A percentile compares a stretch with the other conserved stretches of the same genome.
phyloP scores from a whole-genome alignment of 2,329 filamentous ascomycete species.

The Raffaelea albimanens region DNA sequence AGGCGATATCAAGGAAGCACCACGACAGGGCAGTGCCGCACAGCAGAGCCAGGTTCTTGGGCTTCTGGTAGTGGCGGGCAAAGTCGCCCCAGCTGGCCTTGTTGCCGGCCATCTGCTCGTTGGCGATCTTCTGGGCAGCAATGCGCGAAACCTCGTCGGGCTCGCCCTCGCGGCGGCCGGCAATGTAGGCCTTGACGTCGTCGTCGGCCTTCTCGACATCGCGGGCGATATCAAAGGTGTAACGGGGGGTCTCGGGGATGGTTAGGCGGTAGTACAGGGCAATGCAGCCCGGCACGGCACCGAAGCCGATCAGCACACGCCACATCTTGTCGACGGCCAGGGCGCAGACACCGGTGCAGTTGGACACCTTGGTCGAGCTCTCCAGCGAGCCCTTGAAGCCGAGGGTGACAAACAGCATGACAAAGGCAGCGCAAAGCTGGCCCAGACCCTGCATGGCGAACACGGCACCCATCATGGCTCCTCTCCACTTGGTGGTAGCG shows the following conservation, averaged over 20 bases:
- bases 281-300: conserved; percentile 69
- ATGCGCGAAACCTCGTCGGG: conserved; percentile 60
- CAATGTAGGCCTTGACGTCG: conserved; percentile 67
- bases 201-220: conserved; percentile 66
- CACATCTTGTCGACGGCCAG: conserved; percentile 82
- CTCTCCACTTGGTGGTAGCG: conserved; percentile 75
- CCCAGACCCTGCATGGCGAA: conserved; percentile 85
- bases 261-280: conserved; percentile 73
- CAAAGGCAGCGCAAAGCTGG: conserved; percentile 64
- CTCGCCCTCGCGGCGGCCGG: conserved; percentile 50
- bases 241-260: conserved; percentile 80
- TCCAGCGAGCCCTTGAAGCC: conserved; percentile 59
- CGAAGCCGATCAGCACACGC: conserved; percentile 72
- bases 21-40: conserved; percentile 65
- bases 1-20: conserved; percentile 60
- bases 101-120: conserved; percentile 48
- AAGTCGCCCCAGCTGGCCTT: conserved; percentile 70
- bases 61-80: conserved; percentile 56
- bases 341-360: conserved; percentile 55
- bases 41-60: conserved; percentile 60
- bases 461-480: conserved; percentile 79
- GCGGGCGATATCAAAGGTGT: conserved; percentile 72
- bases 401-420: conserved; percentile 65
- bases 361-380: conserved; percentile 36
- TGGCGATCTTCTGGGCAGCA: conserved; percentile 42